These are phyloP conservation scores for Salix koriyanagi DNA, from an alignment of 345 rosid genomes.

Conservation along the genomic window DNA sequence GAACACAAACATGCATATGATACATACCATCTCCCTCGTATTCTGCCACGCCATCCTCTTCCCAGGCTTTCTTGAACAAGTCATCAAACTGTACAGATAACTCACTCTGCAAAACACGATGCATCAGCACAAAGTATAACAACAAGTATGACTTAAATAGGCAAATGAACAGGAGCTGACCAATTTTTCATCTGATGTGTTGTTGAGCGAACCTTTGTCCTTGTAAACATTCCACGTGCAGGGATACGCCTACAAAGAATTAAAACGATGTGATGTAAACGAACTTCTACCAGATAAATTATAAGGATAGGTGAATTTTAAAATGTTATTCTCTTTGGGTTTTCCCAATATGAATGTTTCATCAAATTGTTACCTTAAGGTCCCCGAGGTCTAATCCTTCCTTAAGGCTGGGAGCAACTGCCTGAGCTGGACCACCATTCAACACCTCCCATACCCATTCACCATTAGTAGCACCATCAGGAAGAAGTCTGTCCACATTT, in stretches of 20 bases:
- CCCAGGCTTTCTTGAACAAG: constrained; percentile 87
- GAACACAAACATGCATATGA: constrained; percentile 1
- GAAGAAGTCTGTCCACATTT: constrained; percentile 54
- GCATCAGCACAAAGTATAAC: neutral
- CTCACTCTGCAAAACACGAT: constrained; percentile 49
- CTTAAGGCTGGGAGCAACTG: constrained; percentile 75
- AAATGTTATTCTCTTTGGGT: neutral
- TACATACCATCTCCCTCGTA: constrained; percentile 56
- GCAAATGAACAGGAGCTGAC: constrained; percentile 41
- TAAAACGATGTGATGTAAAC: neutral
- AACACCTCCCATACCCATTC: constrained; percentile 76
- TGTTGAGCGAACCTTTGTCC: constrained; percentile 44
- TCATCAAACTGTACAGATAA: constrained; percentile 86
- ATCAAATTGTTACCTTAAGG: constrained; percentile 50
- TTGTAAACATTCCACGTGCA: constrained; percentile 62
- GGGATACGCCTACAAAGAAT: constrained; percentile 56
- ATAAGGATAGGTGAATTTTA: neutral
- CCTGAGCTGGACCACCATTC: constrained; percentile 66
- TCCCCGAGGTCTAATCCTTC: constrained; percentile 77
- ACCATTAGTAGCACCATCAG: constrained; percentile 71
- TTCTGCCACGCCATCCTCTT: constrained; percentile 56
- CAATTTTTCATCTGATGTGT: constrained; percentile 49
- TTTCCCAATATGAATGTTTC: constrained; percentile 3
- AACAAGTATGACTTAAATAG: neutral
- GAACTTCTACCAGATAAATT: neutral